phyloP scores from a whole-genome alignment of 2,329 filamentous ascomycete genomes.

The Alternaria viburni region DNA sequence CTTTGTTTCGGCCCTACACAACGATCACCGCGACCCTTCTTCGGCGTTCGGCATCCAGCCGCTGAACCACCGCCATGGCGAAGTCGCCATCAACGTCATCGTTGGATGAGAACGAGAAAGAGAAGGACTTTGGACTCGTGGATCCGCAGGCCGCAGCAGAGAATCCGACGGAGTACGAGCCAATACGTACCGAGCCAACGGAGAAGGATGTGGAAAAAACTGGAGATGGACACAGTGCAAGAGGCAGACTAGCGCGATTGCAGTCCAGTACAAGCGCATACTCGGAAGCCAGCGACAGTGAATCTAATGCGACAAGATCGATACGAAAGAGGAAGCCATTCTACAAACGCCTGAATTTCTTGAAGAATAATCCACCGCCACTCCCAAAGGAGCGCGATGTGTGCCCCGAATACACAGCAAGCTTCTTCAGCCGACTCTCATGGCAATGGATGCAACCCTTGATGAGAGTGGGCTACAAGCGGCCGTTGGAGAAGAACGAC shows the following conservation, averaged over 20 bases:
- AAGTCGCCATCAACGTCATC: conserved; percentile 34
- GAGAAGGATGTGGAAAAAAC: conserved; percentile 44
- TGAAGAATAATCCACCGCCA: conserved; percentile 60
- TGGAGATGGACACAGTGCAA: conserved; percentile 24
- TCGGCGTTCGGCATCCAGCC: not conserved
- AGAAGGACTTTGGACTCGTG: conserved; percentile 46
- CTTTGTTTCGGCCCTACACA: conserved; percentile 1
- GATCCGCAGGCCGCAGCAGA: conserved; percentile 45
- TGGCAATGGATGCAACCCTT: conserved; percentile 92
- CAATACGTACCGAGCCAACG: conserved; percentile 40
- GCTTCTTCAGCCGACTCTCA: conserved; percentile 75
- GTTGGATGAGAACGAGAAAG: conserved; percentile 39
- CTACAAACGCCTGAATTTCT: conserved; percentile 62
- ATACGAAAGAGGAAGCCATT: conserved; percentile 57
- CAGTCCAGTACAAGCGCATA: conserved; percentile 37
- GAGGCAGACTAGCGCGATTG: conserved; percentile 33
- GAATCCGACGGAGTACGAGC: conserved; percentile 46
- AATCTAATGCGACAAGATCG: conserved; percentile 35
- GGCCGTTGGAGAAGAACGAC: conserved; percentile 81
- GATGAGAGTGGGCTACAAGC: conserved; percentile 84
- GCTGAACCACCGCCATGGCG: conserved; percentile 6
- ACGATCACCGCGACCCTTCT: not conserved
- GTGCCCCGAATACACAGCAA: conserved; percentile 74
- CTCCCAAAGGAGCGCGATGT: conserved; percentile 60
- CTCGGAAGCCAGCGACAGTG: conserved; percentile 39